Evolutionary conservation across 225 moss, liverwort and hornwort genomes (phyloP).

Genomic region (Marchantia polymorpha): DNA sequence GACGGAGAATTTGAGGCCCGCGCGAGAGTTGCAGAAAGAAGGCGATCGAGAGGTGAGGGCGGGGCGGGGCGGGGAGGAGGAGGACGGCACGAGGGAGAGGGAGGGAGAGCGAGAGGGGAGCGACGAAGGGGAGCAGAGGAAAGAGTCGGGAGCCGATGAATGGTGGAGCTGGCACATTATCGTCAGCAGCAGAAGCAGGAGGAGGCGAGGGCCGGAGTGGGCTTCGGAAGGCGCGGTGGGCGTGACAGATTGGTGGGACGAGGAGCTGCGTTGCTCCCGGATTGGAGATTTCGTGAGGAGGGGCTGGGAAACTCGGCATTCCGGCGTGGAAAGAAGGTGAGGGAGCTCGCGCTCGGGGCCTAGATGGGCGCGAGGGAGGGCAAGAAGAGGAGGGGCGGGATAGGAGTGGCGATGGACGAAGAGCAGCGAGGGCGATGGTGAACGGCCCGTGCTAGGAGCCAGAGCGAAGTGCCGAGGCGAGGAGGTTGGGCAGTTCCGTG

Average conservation of each 20-base stretch:
- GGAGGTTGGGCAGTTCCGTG: too few species aligned
- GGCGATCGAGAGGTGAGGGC: neutral
- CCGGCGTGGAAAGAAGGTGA: neutral
- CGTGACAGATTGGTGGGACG: neutral
- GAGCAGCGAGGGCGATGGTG: neutral
- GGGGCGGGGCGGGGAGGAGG: neutral
- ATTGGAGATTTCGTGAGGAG: neutral
- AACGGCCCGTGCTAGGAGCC: neutral
- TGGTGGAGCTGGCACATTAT: neutral
- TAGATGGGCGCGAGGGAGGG: neutral
- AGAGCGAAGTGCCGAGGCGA: neutral
- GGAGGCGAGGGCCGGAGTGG: neutral
- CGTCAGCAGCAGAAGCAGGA: neutral
- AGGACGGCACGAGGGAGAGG: too few species aligned
- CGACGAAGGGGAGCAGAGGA: neutral
- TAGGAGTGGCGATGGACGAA: neutral
- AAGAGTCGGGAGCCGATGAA: neutral
- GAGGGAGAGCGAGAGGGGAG: neutral
- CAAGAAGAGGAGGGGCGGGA: neutral
- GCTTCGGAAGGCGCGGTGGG: neutral
- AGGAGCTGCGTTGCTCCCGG: neutral
- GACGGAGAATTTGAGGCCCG: slow-evolving; percentile 3
- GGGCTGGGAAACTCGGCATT: neutral
- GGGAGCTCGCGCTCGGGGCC: neutral
- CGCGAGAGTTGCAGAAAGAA: neutral